phyloP scores from a whole-genome alignment of 495 filamentous ascomycete genomes.

The Podospora fimiseda region DNA sequence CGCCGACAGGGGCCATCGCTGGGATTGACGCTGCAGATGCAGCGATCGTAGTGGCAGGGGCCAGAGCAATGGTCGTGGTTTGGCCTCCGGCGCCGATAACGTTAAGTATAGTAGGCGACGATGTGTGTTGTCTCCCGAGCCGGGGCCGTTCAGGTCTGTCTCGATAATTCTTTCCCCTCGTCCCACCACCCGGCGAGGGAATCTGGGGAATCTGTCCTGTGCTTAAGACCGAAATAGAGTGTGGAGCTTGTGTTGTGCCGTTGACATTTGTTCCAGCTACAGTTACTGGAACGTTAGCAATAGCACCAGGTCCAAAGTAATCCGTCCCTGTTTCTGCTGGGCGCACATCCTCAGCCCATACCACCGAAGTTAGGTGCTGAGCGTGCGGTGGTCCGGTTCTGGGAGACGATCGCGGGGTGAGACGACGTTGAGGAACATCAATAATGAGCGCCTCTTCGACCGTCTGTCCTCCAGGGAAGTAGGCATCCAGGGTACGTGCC shows the following conservation, averaged over 20 bases:
- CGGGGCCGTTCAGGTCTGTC: slow-evolving; percentile 48
- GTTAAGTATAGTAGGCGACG: slow-evolving; percentile 66
- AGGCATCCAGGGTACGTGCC: slow-evolving; percentile 66
- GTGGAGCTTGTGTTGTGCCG: slow-evolving; percentile 28
- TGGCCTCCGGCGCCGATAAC: slow-evolving; percentile 21
- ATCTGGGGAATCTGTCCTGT: slow-evolving; percentile 75
- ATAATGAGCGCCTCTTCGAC: slow-evolving; percentile 90
- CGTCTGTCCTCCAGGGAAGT: slow-evolving; percentile 82
- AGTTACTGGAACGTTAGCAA: slow-evolving; percentile 37
- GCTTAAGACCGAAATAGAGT: slow-evolving; percentile 69
- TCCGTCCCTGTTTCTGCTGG: slow-evolving; percentile 70
- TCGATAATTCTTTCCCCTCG: slow-evolving; percentile 38
- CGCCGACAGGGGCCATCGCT: neutral
- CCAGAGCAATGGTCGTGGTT: slow-evolving; percentile 13
- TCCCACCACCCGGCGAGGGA: slow-evolving; percentile 74
- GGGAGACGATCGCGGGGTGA: slow-evolving; percentile 81
- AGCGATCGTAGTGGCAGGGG: neutral
- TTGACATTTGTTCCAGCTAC: slow-evolving; percentile 23
- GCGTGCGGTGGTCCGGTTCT: slow-evolving; percentile 42
- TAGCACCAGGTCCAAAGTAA: slow-evolving; percentile 86
- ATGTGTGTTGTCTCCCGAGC: slow-evolving; percentile 64
- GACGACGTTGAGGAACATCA: slow-evolving; percentile 64
- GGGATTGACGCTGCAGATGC: neutral
- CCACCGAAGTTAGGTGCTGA: slow-evolving; percentile 34
- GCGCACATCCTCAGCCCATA: slow-evolving; percentile 59